Evolutionary conservation across 371 early-diverging fungal genomes (phyloP).

Genomic region (Encephalitozoon intestinalis): DNA sequence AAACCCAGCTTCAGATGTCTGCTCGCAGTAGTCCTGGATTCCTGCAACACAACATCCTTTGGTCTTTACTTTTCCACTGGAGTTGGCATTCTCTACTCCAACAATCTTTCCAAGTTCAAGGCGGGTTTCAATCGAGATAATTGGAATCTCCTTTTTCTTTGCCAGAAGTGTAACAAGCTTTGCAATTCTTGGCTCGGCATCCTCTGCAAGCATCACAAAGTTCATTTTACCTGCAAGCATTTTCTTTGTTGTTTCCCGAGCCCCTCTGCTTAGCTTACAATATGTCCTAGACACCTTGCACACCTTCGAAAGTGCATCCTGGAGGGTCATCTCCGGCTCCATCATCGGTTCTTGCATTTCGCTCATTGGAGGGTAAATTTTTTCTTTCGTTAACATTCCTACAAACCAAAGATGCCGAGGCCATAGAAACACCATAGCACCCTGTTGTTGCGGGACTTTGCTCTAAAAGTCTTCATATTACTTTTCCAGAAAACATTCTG

Average conservation of each 20-base stretch:
- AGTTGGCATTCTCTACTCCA: slow-evolving; percentile 22
- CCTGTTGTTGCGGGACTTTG: neutral
- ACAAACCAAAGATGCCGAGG: neutral
- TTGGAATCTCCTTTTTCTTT: slow-evolving; percentile 34
- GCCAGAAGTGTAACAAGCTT: slow-evolving; percentile 18
- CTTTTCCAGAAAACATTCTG: neutral
- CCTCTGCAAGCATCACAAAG: slow-evolving; percentile 50
- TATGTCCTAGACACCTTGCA: slow-evolving; percentile 33
- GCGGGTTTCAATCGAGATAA: slow-evolving; percentile 43
- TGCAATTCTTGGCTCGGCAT: slow-evolving; percentile 19
- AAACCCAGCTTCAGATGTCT: slow-evolving; percentile 13
- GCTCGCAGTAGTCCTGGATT: slow-evolving; percentile 26
- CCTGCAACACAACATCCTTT: slow-evolving; percentile 32
- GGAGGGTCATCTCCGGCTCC: slow-evolving; percentile 31
- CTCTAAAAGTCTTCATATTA: neutral
- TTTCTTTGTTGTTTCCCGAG: slow-evolving; percentile 26
- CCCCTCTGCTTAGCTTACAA: slow-evolving; percentile 33
- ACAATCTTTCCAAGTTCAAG: slow-evolving; percentile 44
- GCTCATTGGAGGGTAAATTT: slow-evolving; percentile 15
- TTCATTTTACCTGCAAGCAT: slow-evolving; percentile 20
- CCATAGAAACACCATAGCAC: neutral
- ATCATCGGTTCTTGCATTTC: slow-evolving; percentile 43
- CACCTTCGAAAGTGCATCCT: slow-evolving; percentile 40
- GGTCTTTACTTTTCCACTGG: slow-evolving; percentile 24
- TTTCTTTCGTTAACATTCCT: neutral